Conservation (phyloP, 169 alveolate species). For the Cryptosporidium tyzzeri region DNA sequence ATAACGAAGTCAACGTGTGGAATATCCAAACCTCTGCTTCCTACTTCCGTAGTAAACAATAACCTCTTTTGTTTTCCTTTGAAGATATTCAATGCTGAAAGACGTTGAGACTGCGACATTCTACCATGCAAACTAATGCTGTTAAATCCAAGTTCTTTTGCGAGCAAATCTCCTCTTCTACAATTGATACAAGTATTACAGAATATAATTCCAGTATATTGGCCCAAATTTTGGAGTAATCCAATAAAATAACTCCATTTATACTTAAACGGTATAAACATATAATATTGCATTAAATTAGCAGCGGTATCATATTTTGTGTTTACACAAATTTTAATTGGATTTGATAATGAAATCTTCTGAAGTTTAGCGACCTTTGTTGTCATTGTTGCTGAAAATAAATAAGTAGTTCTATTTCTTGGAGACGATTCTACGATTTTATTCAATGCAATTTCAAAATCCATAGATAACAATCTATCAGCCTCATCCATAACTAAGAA, state of each 20-base stretch:
- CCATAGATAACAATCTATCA: slow-evolving; percentile 94
- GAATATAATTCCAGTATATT: slow-evolving; percentile 92
- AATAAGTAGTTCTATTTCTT: slow-evolving; percentile 93
- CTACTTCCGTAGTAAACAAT: slow-evolving; percentile 95
- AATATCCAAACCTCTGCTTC: slow-evolving; percentile 98
- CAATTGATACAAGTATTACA: slow-evolving; percentile 93
- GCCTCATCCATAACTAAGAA: slow-evolving; percentile 96
- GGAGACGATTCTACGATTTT: slow-evolving; percentile 93
- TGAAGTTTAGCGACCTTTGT: slow-evolving; percentile 95
- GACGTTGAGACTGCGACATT: slow-evolving; percentile 94
- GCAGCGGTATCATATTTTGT: slow-evolving; percentile 93
- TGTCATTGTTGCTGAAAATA: slow-evolving; percentile 99
- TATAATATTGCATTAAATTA: slow-evolving; percentile 90
- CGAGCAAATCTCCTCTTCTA: slow-evolving; percentile 88
- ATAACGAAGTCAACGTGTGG: slow-evolving; percentile 96
- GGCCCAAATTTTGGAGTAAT: slow-evolving; percentile 83
- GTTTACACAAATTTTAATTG: slow-evolving; percentile 92
- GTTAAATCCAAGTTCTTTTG: slow-evolving; percentile 90
- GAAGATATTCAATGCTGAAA: slow-evolving; percentile 93
- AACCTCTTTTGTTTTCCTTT: slow-evolving; percentile 79
- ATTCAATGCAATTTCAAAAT: slow-evolving; percentile 97
- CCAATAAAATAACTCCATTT: slow-evolving; percentile 94
- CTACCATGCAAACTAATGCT: slow-evolving; percentile 96
- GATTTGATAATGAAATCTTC: slow-evolving; percentile 95
- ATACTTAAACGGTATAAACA: slow-evolving; percentile 93